A percentile compares a stretch with the other conserved stretches of the same genome.
These are phyloP conservation scores for Hypocreales sp. DNA, from an alignment of 2,329 filamentous ascomycete species.

Conservation along the genomic window DNA sequence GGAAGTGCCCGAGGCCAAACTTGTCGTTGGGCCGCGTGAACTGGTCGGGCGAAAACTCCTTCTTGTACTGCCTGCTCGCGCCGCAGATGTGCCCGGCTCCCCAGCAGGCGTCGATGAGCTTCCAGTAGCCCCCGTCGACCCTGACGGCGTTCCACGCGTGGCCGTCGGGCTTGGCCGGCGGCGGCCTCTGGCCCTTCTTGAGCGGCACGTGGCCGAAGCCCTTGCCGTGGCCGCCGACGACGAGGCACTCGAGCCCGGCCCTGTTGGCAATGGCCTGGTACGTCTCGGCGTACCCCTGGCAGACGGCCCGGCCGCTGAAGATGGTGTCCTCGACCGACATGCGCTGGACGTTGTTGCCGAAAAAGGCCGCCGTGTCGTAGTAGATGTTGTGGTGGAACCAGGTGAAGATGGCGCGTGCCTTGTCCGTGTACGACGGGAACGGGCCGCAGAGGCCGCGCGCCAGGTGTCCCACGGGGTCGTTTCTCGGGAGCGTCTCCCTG, in stretches of 20 bases:
- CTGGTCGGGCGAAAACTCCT: constrained; percentile 48
- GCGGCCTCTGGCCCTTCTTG: constrained; percentile 46
- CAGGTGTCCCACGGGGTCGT: constrained; percentile 54
- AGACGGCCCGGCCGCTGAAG: constrained; percentile 67
- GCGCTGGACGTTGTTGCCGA: constrained; percentile 49
- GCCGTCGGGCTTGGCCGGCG: constrained; percentile 42
- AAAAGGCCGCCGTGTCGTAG: constrained; percentile 73
- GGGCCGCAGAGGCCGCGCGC: constrained; percentile 63
- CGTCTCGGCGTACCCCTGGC: constrained; percentile 76
- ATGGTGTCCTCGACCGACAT: constrained; percentile 61
- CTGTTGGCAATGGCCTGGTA: constrained; percentile 65
- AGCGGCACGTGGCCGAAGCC: constrained; percentile 59
- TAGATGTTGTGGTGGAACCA: constrained; percentile 91
- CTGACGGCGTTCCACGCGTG: constrained; percentile 92
- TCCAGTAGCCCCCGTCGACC: constrained; percentile 80
- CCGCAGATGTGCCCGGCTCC: constrained; percentile 58
- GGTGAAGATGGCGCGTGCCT: constrained; percentile 81
- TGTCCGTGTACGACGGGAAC: constrained; percentile 74
- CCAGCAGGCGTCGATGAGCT: constrained; percentile 86
- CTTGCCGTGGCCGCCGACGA: constrained; percentile 71
- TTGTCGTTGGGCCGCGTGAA: constrained; percentile 55
- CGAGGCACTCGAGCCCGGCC: constrained; percentile 63
- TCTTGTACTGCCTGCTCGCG: constrained; percentile 41
- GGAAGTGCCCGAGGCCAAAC: constrained; percentile 73
- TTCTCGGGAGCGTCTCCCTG: constrained; percentile 48